Base-by-base conservation (phyloP, 2,329 filamentous ascomycete genomes). In the Exophiala dermatitidis region DNA sequence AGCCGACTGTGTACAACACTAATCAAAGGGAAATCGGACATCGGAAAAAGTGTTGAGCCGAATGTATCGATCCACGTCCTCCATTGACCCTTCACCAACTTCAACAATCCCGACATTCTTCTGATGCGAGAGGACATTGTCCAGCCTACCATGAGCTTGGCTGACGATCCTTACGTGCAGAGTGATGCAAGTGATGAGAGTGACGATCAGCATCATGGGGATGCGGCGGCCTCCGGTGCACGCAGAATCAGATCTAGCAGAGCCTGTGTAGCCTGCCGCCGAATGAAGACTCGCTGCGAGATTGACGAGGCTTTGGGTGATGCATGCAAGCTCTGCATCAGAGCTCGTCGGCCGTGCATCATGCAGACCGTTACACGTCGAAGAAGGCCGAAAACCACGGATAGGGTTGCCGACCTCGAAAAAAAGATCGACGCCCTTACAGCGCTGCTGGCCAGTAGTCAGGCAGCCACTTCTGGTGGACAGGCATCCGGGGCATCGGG, bases 341-440 rank as follows among this genome's bases (percentile, higher is more conserved):
- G 93, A 71, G 86, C 88, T 1, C 81, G 83, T 9, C 77, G 89
- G 31, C 76, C 76, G 59, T 95, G 90, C 66, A 72, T 90, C 33
- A 84, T 90, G 59, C 94, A 88, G 1, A 93, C 88, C 1, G 80
- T 83, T 59, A 88, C 81, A 1, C 81, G 75, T 5, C 71, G 88
- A 38, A 94, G 93, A 71, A 79, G 90, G 42, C 86, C 90, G 74
- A 94, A 90, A 75, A 90, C 88, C 49, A 90, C 95, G 67, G 90
- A 82, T 59, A 79, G 89, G 48, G 89, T 95, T 8, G 85, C 89
- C 5, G 90, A 95, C 73, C 76, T 95, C 45, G 90, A 95, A 74
- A 88, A 85, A 75, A 94, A 94, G 73, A 91, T 95, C 59, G 88
- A 95, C 73, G 86, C 85, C 4, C 68, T 95, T 66, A 95, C 88